Percentiles rank a stretch among this genome's conserved stretches.
Evolutionary conservation across 768 basidiomycete genomes (phyloP).

Genomic region (Leucosporidium scottii): DNA sequence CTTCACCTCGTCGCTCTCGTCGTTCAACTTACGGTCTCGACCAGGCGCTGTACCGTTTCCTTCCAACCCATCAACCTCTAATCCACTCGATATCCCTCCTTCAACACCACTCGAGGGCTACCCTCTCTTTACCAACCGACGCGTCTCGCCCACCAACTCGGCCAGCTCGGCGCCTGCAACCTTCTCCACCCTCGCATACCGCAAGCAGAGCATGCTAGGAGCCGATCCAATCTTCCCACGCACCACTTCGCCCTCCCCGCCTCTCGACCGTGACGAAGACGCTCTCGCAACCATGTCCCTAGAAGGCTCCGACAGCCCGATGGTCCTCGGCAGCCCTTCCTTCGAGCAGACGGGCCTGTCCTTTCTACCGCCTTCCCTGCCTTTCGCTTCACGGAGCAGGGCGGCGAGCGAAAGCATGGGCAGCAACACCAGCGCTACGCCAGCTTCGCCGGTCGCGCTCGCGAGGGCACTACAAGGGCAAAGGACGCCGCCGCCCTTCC

Average conservation of each 20-base stretch:
- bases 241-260: background rate
- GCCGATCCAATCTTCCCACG: background rate
- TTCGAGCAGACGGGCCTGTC: background rate
- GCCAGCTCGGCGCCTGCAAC: background rate
- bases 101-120: background rate
- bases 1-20: conserved; percentile 1
- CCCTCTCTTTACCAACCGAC: background rate
- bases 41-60: background rate
- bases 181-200: background rate
- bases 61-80: background rate
- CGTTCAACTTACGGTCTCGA: background rate
- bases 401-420: background rate
- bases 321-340: background rate
- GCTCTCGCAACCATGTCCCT: background rate
- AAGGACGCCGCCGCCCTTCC: conserved; percentile 28
- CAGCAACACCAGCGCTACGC: background rate
- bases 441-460: conserved; percentile 24
- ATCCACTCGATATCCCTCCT: background rate
- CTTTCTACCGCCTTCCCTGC: background rate
- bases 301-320: background rate
- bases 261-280: background rate
- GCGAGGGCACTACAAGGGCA: conserved; percentile 22
- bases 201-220: background rate
- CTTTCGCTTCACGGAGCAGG: background rate
- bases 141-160: background rate